Percentiles rank a stretch among this genome's conserved stretches.
Conservation (phyloP, 345 rosid genomes). For the Pseudoturritis turrita region DNA sequence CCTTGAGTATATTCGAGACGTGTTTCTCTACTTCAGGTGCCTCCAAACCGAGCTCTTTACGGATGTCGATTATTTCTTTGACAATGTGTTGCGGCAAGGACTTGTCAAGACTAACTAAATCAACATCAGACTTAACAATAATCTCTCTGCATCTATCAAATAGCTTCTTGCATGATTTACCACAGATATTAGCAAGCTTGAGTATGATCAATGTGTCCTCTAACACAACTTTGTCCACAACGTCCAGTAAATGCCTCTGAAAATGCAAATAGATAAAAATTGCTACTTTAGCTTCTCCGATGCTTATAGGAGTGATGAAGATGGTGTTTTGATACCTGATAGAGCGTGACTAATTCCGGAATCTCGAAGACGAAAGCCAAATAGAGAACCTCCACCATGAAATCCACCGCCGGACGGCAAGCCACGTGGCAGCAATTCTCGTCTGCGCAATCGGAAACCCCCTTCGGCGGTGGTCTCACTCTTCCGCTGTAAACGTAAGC, state of each 20-base stretch:
- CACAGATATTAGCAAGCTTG: constrained; percentile 54
- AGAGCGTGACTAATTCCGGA: constrained; percentile 58
- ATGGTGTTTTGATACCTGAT: constrained; percentile 54
- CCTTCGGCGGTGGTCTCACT: constrained; percentile 49
- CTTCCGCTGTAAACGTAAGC: constrained; percentile 65
- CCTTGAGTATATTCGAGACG: constrained; percentile 59
- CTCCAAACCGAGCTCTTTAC: constrained; percentile 36
- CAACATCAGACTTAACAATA: constrained; percentile 56
- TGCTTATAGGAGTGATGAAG: no score
- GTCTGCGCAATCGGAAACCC: constrained; percentile 62
- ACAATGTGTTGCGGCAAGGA: constrained; percentile 49
- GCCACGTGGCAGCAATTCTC: constrained; percentile 63
- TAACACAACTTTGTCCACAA: constrained; percentile 53
- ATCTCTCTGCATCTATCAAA: constrained; percentile 44
- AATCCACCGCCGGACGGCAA: constrained; percentile 70
- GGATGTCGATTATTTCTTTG: constrained; percentile 43
- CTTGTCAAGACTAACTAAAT: constrained; percentile 53
- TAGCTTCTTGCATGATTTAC: constrained; percentile 45
- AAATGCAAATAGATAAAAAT: constrained; percentile 23
- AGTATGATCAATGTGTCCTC: constrained; percentile 65
- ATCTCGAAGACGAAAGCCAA: constrained; percentile 58
- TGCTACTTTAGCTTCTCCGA: no score
- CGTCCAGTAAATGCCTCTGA: constrained; percentile 57
- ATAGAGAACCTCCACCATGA: constrained; percentile 66
- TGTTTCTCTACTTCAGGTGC: constrained; percentile 44